A percentile compares a stretch with the other conserved stretches of the same genome.
Evolutionary conservation across 805 yeast species (phyloP).

Genomic region (Candida broadrunensis): DNA sequence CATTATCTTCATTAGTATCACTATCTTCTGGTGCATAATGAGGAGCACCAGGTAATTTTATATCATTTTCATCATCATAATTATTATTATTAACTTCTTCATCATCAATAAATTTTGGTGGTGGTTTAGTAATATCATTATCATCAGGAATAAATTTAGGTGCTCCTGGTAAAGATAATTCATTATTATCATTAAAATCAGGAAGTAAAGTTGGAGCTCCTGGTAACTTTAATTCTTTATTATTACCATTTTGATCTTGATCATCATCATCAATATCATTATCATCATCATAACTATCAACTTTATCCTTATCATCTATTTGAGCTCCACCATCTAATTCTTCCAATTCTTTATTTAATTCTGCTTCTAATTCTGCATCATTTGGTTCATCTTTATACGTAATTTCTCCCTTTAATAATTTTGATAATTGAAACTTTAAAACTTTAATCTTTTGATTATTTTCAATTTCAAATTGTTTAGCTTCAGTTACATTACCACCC

Average conservation of each 20-base stretch:
- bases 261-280: constrained; percentile 1
- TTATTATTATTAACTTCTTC: background rate
- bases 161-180: constrained; percentile 16
- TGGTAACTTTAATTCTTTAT: constrained; percentile 4
- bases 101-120: constrained; percentile 9
- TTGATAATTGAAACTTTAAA: constrained; percentile 36
- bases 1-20: constrained; percentile 12
- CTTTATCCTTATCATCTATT: background rate
- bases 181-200: constrained; percentile 1
- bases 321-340: constrained; percentile 5
- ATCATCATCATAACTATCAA: constrained; percentile 1
- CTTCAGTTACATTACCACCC: constrained; percentile 27
- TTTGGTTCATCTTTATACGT: constrained; percentile 19
- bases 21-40: constrained; percentile 28
- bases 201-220: constrained; percentile 7
- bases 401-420: constrained; percentile 36
- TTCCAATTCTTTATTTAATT: constrained; percentile 20
- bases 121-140: background rate
- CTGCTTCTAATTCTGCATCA: constrained; percentile 25
- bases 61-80: background rate
- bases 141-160: constrained; percentile 2
- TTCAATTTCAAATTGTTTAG: constrained; percentile 21
- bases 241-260: background rate
- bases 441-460: constrained; percentile 32
- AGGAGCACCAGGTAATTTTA: constrained; percentile 37